A percentile compares a stretch with the other conserved stretches of the same genome.
Evolutionary conservation across 352 stramenopile species (phyloP).

Genomic region (Pythium oligandrum): DNA sequence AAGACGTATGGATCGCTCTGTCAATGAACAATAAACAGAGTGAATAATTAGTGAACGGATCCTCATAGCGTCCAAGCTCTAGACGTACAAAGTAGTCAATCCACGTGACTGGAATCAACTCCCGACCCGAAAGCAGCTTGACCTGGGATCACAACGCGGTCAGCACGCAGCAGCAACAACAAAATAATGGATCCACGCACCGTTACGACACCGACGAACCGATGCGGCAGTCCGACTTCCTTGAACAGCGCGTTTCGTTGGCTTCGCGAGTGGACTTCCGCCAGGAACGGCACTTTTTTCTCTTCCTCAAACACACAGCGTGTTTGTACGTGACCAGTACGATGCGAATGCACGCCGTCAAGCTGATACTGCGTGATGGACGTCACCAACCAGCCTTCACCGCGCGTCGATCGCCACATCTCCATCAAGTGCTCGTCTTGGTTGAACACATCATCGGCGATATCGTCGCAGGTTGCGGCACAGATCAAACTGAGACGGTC

Average conservation of each 20-base stretch:
- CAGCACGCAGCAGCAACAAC: neutral
- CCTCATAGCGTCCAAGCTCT: no score
- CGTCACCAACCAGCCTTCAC: constrained; percentile 77
- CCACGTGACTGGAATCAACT: constrained; percentile 70
- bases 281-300: constrained; percentile 46
- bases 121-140: constrained; percentile 57
- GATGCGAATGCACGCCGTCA: constrained; percentile 59
- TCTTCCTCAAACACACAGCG: constrained; percentile 28
- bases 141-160: constrained; percentile 21
- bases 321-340: constrained; percentile 16
- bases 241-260: constrained; percentile 79
- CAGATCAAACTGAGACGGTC: constrained; percentile 66
- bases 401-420: constrained; percentile 70
- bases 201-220: constrained; percentile 64
- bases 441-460: constrained; percentile 60
- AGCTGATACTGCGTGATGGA: constrained; percentile 76
- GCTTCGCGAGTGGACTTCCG: constrained; percentile 62
- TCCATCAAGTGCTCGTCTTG: constrained; percentile 37
- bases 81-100: constrained; percentile 44
- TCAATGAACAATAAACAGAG: neutral
- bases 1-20: constrained; percentile 79
- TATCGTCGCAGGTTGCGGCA: constrained; percentile 54
- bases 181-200: constrained; percentile 13
- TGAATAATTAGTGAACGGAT: neutral
- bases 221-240: constrained; percentile 67